Conservation (phyloP, 192 early-diverging fungal species). For the Paraglomus occultum region DNA sequence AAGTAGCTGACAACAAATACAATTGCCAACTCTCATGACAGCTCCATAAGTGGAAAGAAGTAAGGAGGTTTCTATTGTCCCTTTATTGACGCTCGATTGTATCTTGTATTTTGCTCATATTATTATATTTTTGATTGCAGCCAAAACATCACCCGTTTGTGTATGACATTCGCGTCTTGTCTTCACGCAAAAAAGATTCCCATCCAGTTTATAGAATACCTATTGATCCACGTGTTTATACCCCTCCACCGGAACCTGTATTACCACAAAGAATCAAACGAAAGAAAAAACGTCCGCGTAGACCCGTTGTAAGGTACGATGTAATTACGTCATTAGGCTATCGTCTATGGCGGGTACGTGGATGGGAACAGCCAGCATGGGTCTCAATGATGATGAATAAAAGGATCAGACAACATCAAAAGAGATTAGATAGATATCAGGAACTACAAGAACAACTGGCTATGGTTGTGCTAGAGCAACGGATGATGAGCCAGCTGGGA, state of each 20-base stretch:
- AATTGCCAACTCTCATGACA: neutral
- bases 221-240: constrained; percentile 33
- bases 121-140: neutral
- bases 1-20: neutral
- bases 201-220: constrained; percentile 32
- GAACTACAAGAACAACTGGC: constrained; percentile 30
- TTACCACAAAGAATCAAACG: neutral
- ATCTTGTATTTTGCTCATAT: neutral
- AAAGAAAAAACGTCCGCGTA: constrained; percentile 30
- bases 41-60: neutral
- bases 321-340: constrained; percentile 37
- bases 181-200: constrained; percentile 30
- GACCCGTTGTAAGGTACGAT: constrained; percentile 30
- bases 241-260: constrained; percentile 21
- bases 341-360: constrained; percentile 40
- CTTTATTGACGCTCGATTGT: neutral
- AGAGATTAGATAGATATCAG: constrained; percentile 37
- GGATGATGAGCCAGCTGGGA: constrained; percentile 33
- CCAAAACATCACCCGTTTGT: constrained; percentile 33
- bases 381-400: constrained; percentile 53
- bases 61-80: neutral
- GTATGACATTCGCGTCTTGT: constrained; percentile 33
- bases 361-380: constrained; percentile 42
- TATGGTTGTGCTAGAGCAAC: constrained; percentile 39
- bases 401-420: constrained; percentile 35